Evolutionary conservation across 164 flowering plant genomes (phyloP).

Genomic region (Pachysandra terminalis): DNA sequence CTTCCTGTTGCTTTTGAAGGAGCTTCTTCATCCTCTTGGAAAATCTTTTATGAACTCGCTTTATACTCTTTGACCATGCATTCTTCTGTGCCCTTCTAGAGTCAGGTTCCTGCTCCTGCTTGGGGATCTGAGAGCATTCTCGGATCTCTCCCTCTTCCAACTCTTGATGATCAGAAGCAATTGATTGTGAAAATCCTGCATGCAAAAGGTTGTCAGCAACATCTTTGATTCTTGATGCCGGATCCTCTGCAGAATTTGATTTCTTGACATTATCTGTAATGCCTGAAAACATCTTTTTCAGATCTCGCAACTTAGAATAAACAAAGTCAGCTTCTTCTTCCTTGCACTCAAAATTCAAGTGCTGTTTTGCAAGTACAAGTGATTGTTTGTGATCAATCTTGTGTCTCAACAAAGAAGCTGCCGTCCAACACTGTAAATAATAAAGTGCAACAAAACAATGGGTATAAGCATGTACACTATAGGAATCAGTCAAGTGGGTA

Average conservation of each 20-base stretch:
- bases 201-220: not conserved
- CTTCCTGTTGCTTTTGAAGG: constrained; percentile 28
- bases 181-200: constrained; percentile 6
- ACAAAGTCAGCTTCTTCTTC: constrained; percentile 49
- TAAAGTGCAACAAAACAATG: constrained; percentile 1
- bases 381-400: constrained; percentile 52
- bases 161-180: constrained; percentile 12
- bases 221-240: constrained; percentile 12
- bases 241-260: constrained; percentile 9
- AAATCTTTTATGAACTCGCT: constrained; percentile 30
- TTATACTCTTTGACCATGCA: constrained; percentile 17
- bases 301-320: constrained; percentile 35
- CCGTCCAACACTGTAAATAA: constrained; percentile 65
- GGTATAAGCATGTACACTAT: not conserved
- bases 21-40: constrained; percentile 33
- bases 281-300: constrained; percentile 39
- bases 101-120: constrained; percentile 15
- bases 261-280: constrained; percentile 5
- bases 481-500: too few species aligned
- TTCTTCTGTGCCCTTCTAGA: constrained; percentile 12
- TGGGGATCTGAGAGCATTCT: constrained; percentile 12
- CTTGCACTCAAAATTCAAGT: constrained; percentile 53
- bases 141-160: constrained; percentile 28
- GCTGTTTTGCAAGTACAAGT: constrained; percentile 47
- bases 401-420: constrained; percentile 48